Evolutionary conservation across 2,329 filamentous ascomycete species (phyloP), one percentile per base, ranked within the genome.

Genomic region (Ascochyta viciae-villosae): DNA sequence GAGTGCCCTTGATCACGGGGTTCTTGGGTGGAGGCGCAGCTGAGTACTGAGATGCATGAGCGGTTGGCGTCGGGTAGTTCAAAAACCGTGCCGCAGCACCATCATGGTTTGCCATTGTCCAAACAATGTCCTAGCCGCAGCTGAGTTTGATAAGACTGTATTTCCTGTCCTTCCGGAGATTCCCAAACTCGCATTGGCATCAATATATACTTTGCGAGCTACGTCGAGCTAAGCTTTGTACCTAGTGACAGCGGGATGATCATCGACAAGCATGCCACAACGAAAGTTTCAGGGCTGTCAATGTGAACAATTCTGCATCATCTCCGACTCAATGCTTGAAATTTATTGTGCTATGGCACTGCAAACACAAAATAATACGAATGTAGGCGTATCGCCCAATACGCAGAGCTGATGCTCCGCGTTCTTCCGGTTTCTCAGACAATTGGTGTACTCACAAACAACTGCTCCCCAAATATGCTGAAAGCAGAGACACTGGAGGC

Each of bases 1-100:
- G 75, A 29, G 82, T 75, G 5, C 91, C 91, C 51, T 87, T 82
- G 60, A 96, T 78, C 1, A 86, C 82, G 0, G 91, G 91, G 70
- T 94, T 92, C 37, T 83, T 81, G 59, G 66, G 57, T n/a, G 68
- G 61, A 5, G 73, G 71, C 4, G 74, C 73, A 16, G 66, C 61
- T 57, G 68, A 57, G 64, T 75, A 78, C 2, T 71, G 66, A 31
- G 74, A 59, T 27, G 76, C 67, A 46, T 63, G 63, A 9, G 65
- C 60, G 43, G 64, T 67, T 16, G 74, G 68, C 2, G 60, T 61
- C 13, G 76, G 76, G 50, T 77, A 77, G 51, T 75, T 73, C 58
- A 72, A 61, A 61, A 72, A 74, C 45, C 57, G 61, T 34, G 62
- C 57, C 40, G 58, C 55, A 24, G 64, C 54, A 37, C 37, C 39